A percentile compares a stretch with the other conserved stretches of the same genome.
phyloP scores from a whole-genome alignment of 2,329 filamentous ascomycete species.

The Trichoderma pleuroti region DNA sequence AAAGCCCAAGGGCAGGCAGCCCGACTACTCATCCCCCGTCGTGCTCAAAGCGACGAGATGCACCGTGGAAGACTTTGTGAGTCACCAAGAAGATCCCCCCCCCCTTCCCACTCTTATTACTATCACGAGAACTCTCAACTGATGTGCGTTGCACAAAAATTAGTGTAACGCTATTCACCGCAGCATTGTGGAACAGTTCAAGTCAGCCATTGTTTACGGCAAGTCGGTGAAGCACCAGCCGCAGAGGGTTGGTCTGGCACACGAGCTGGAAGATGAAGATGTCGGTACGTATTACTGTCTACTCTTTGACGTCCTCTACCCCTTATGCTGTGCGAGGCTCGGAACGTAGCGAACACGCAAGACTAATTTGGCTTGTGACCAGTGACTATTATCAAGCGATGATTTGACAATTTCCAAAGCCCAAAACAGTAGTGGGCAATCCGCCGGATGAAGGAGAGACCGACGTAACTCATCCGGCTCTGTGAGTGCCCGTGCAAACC shows the following conservation, averaged over 20 bases:
- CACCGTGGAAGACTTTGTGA: conserved; percentile 95
- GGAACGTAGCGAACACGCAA: not conserved
- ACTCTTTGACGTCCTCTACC: conserved; percentile 9
- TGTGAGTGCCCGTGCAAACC: not conserved
- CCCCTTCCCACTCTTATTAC: not conserved
- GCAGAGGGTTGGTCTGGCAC: conserved; percentile 84
- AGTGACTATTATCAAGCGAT: conserved; percentile 65
- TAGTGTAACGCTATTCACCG: conserved; percentile 97
- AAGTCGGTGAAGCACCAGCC: conserved; percentile 99
- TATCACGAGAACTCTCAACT: conserved; percentile 26
- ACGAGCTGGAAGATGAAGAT: conserved; percentile 94
- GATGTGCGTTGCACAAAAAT: conserved; percentile 33
- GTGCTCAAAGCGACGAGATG: conserved; percentile 78
- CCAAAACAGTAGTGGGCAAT: conserved; percentile 9
- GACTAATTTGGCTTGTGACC: not conserved
- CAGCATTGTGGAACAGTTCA: conserved; percentile 93
- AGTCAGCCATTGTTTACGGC: conserved; percentile 91
- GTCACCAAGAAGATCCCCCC: conserved; percentile 36
- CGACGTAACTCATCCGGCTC: not conserved
- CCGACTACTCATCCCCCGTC: conserved; percentile 88
- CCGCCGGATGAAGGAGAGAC: conserved; percentile 2
- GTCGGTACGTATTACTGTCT: conserved; percentile 65
- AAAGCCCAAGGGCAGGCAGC: conserved; percentile 92
- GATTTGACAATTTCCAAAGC: conserved; percentile 28
- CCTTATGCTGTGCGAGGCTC: not conserved